Evolutionary conservation across 768 basidiomycete genomes (phyloP).

Genomic region (Mycena indigotica): DNA sequence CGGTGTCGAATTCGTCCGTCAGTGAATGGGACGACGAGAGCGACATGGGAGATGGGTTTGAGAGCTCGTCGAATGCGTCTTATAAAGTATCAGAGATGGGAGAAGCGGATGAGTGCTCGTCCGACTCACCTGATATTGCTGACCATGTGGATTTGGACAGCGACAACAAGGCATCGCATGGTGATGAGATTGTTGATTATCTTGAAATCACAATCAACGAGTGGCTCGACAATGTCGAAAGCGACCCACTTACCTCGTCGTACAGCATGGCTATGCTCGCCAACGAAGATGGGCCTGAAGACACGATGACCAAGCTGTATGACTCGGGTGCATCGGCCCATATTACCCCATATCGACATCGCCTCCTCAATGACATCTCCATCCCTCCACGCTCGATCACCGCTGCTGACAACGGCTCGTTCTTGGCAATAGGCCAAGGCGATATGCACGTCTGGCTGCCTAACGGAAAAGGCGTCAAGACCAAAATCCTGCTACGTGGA

Average conservation of each 20-base stretch:
- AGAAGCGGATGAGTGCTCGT: slow-evolving; percentile 6
- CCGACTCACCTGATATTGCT: background rate
- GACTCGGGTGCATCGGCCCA: slow-evolving; percentile 22
- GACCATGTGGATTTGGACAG: background rate
- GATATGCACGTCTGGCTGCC: slow-evolving; percentile 18
- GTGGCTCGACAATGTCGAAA: slow-evolving; percentile 17
- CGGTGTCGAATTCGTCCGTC: background rate
- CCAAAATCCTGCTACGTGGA: background rate
- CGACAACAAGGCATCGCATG: background rate
- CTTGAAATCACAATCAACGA: background rate
- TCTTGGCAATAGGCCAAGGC: slow-evolving; percentile 20
- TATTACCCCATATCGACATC: slow-evolving; percentile 19
- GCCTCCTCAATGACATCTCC: slow-evolving; percentile 14
- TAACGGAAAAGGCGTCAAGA: slow-evolving; percentile 12
- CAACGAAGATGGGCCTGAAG: background rate
- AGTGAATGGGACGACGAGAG: background rate
- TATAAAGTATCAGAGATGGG: slow-evolving; percentile 3
- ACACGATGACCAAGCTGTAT: slow-evolving; percentile 18
- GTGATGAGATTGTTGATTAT: background rate
- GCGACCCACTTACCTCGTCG: slow-evolving; percentile 4
- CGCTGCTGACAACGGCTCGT: slow-evolving; percentile 17
- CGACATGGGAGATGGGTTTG: no score
- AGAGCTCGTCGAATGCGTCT: no score
- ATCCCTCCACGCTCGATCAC: slow-evolving; percentile 12
- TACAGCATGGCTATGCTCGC: background rate